Percentiles rank a stretch among this genome's conserved stretches.
Conservation (phyloP, 345 rosid species). For the Cochlearia excelsa region DNA sequence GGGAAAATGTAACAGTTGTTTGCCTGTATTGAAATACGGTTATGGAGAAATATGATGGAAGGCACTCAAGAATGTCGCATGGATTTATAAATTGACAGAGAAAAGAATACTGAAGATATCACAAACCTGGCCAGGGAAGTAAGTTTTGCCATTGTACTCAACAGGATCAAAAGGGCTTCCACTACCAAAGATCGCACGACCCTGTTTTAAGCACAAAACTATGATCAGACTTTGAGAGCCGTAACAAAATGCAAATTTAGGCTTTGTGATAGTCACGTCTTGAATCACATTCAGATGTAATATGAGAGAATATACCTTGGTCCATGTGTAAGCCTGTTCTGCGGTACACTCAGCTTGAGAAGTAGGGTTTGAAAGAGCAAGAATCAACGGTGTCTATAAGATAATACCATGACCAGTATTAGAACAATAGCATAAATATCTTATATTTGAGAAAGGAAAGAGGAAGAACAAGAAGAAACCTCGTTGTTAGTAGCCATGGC, state of each 20-base stretch:
- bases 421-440: not conserved
- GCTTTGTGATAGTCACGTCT: not conserved
- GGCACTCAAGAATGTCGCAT: slow-evolving; percentile 6
- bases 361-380: slow-evolving; percentile 94
- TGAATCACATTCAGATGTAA: slow-evolving; percentile 3
- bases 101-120: slow-evolving; percentile 5
- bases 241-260: slow-evolving; percentile 12
- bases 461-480: slow-evolving; percentile 39
- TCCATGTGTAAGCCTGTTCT: slow-evolving; percentile 96
- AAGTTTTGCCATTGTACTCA: slow-evolving; percentile 65
- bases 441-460: not conserved
- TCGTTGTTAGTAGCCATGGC: slow-evolving; percentile 85
- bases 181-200: slow-evolving; percentile 94
- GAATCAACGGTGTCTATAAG: slow-evolving; percentile 80
- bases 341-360: slow-evolving; percentile 98
- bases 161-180: slow-evolving; percentile 95
- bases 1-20: slow-evolving; percentile 98
- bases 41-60: slow-evolving; percentile 3
- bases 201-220: slow-evolving; percentile 43
- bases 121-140: slow-evolving; percentile 87
- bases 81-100: not conserved
- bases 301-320: slow-evolving; percentile 47
- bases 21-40: slow-evolving; percentile 46
- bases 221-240: slow-evolving; percentile 19
- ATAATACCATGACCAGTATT: slow-evolving; percentile 19